Base-by-base conservation (phyloP, 352 stramenopile genomes). In the Globisporangium cylindrosporum region DNA sequence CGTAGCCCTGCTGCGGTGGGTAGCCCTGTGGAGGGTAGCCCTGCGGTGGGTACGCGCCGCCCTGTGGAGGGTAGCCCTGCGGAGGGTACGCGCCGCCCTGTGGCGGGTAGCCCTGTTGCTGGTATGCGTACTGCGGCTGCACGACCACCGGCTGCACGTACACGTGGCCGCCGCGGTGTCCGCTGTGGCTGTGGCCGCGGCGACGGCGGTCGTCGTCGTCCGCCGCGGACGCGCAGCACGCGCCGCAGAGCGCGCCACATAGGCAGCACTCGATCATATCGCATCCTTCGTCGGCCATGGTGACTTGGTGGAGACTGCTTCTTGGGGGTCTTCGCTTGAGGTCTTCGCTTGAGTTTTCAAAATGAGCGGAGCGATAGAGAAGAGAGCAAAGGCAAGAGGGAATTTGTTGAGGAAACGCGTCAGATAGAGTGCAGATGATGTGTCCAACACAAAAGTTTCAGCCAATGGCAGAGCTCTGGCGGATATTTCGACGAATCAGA, bases 241-340 rank as follows among this genome's bases (percentile, higher is more conserved):
- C 82, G 51, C 80, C 86, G 66, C 86, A 94, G 51, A 91, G 77
- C 18, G 82, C 81, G 62, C 84, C 84, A 75, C 85, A 92, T 67
- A 91, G 72, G 69, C 81, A 89, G 78, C 82, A 92, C 70, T 90
- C 84, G 76, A 89, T 78, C 74, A 91, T 86, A 59, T 94, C 86
- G 60, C 84, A 92, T 59, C 81, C 82, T 67, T 90, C 82, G 56
- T 90, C 84, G 77, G 88, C 62, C 62, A 68, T 68, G 10, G 12
- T 66, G 51, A 34, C 36, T 64, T 54, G 27, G 54, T 41, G 29
- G 27, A 36, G 4, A n/a, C 15, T 34, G 46, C 34, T 64, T 51
- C 38, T 46, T 65, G 53, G 53, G 36, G n/a, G 24, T 62, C 58
- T 24, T 54, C 54, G 54, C 25, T 46, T 41, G 59, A 64, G 38